Conservation (phyloP, 2,329 filamentous ascomycete genomes). For the Didymellaceae sp. region DNA sequence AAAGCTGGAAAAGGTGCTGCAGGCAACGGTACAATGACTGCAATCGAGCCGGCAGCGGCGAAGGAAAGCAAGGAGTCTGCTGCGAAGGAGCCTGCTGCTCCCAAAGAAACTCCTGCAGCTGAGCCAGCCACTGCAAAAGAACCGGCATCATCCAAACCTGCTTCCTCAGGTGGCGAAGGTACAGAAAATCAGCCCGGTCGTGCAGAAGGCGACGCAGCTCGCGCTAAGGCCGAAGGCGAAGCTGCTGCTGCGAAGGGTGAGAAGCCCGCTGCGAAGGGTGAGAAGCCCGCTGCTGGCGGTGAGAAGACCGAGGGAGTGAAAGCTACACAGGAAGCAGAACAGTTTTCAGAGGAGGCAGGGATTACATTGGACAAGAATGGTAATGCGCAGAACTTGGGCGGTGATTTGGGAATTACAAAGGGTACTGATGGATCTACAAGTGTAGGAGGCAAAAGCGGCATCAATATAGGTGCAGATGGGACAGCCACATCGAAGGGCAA, state of each 20-base stretch:
- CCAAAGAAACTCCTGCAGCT: neutral
- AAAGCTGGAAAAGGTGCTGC: slow-evolving; percentile 7
- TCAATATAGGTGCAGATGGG: slow-evolving; percentile 38
- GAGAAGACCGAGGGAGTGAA: slow-evolving; percentile 34
- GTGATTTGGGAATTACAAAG: slow-evolving; percentile 43
- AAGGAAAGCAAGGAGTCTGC: slow-evolving; percentile 10
- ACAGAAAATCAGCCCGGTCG: slow-evolving; percentile 30
- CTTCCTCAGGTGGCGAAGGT: slow-evolving; percentile 15
- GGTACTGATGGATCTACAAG: slow-evolving; percentile 41
- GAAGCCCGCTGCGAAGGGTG: slow-evolving; percentile 26
- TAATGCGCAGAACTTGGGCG: slow-evolving; percentile 38
- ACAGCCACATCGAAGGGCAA: slow-evolving; percentile 26
- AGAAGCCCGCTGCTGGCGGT: slow-evolving; percentile 26
- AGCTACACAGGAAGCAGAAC: slow-evolving; percentile 40
- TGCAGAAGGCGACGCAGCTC: slow-evolving; percentile 30
- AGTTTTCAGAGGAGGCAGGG: slow-evolving; percentile 37
- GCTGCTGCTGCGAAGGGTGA: slow-evolving; percentile 20
- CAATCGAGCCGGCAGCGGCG: slow-evolving; percentile 1
- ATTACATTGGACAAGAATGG: slow-evolving; percentile 35
- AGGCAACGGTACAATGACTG: slow-evolving; percentile 2
- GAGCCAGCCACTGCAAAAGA: slow-evolving; percentile 10
- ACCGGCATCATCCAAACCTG: neutral
- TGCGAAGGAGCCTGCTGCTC: slow-evolving; percentile 9
- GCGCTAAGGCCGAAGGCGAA: slow-evolving; percentile 12
- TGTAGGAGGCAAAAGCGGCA: slow-evolving; percentile 40